Evolutionary conservation across 31 red algal species (phyloP).

Genomic region (Porphyra umbilicalis): DNA sequence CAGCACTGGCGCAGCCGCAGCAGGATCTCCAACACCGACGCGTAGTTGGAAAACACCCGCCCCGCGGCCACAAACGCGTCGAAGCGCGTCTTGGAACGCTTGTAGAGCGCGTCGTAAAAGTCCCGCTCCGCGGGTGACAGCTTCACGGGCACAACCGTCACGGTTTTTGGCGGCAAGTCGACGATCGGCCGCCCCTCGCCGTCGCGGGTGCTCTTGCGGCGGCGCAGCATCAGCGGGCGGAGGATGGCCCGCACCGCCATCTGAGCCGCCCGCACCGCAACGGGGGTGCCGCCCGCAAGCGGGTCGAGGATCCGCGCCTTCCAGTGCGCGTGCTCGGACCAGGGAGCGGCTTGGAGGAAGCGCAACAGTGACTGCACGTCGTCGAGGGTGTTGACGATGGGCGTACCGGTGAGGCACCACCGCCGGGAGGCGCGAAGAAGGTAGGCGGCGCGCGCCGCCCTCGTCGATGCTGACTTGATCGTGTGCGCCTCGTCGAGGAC

Average conservation of each 20-base stretch:
- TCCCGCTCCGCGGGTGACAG: slow-evolving; percentile 61
- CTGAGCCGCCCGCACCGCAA: slow-evolving; percentile 20
- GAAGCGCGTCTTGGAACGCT: slow-evolving; percentile 44
- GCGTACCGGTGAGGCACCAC: slow-evolving; percentile 96
- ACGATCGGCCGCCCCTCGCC: slow-evolving; percentile 45
- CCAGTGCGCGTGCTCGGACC: slow-evolving; percentile 71
- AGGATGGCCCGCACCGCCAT: slow-evolving; percentile 56
- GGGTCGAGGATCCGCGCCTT: slow-evolving; percentile 36
- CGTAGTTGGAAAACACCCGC: slow-evolving; percentile 62
- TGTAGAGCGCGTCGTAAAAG: slow-evolving; percentile 73
- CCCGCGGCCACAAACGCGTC: slow-evolving; percentile 54
- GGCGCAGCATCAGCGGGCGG: slow-evolving; percentile 69
- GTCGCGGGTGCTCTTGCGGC: slow-evolving; percentile 60
- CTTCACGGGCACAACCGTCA: slow-evolving; percentile 33
- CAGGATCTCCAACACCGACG: slow-evolving; percentile 80
- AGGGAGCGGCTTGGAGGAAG: slow-evolving; percentile 70
- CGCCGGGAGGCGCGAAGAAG: slow-evolving; percentile 37
- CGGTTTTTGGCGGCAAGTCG: slow-evolving; percentile 48
- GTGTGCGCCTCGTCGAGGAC: slow-evolving; percentile 97
- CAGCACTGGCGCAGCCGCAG: slow-evolving; percentile 86
- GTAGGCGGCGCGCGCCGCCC: slow-evolving; percentile 62
- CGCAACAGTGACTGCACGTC: slow-evolving; percentile 80
- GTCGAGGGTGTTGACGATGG: slow-evolving; percentile 88
- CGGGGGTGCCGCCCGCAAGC: slow-evolving; percentile 21
- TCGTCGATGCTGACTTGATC: slow-evolving; percentile 66